phyloP scores from a whole-genome alignment of 2,329 filamentous ascomycete genomes.

The Samsoniella hepiali region DNA sequence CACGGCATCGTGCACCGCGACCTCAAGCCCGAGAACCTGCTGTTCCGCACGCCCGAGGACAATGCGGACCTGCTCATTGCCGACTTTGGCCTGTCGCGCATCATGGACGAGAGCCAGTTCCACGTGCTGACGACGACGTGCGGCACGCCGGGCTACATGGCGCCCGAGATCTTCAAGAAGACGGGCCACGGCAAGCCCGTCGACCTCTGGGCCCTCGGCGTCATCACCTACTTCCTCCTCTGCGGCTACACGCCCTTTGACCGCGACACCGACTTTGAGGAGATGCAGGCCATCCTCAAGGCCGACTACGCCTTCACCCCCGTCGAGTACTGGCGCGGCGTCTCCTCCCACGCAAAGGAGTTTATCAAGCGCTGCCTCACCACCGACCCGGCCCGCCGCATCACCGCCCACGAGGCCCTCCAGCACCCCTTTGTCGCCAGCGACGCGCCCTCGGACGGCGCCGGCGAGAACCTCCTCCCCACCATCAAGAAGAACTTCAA shows the following conservation, averaged over 20 bases:
- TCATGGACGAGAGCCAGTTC: conserved; percentile 99
- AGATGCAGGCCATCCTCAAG: conserved; percentile 97
- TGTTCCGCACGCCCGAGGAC: conserved; percentile 96
- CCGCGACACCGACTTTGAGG: conserved; percentile 93
- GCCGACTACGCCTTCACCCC: conserved; percentile 96
- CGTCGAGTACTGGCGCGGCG: conserved; percentile 92
- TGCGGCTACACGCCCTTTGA: conserved; percentile 99
- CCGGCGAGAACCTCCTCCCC: conserved; percentile 61
- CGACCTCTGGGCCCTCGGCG: conserved; percentile 96
- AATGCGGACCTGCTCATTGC: conserved; percentile 96
- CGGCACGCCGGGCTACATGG: conserved; percentile 98
- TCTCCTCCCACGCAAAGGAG: conserved; percentile 79
- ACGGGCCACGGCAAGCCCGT: conserved; percentile 96
- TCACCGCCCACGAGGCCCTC: conserved; percentile 82
- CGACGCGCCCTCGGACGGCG: conserved; percentile 44
- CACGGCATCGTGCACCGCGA: conserved; percentile 98
- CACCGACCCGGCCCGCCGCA: conserved; percentile 79
- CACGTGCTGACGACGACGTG: conserved; percentile 97
- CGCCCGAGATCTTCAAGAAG: conserved; percentile 98
- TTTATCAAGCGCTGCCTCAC: conserved; percentile 93
- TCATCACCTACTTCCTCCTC: conserved; percentile 97
- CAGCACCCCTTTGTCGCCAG: conserved; percentile 63
- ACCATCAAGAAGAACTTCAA: conserved; percentile 75
- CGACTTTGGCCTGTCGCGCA: conserved; percentile 90
- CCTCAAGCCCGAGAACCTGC: conserved; percentile 92